Evolutionary conservation across 345 rosid species (phyloP), one percentile per base, ranked within the genome.

Genomic region (Streptanthus diversifolius): DNA sequence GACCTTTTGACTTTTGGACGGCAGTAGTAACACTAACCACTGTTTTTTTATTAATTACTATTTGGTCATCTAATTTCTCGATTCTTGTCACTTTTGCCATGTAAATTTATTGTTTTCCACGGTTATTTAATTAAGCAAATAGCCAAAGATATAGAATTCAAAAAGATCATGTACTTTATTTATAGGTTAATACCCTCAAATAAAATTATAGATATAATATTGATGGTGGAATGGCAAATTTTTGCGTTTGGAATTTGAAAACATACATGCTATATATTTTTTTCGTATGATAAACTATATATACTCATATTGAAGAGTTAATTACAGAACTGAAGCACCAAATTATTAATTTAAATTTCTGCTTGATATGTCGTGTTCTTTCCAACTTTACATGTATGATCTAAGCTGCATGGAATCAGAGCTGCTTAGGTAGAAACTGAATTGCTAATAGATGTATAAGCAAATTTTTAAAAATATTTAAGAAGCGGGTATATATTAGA

Each of bases 1-100:
- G 29, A 66, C 54, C 25, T 19, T 66, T 47, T 47, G 59, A 65
- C 33, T 65, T 47, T 49, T 49, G 56, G 56, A 51, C 56, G 56
- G 56, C 56, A 51, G 32, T 51, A 51, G 17, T 51, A 51, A 32
- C 56, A 49, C 9, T 24, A 5, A 51, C 17, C 56, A 49, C 15
- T 49, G 55, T 22, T 12, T 49, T n/a, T 24, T 12, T 9, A 51
- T 51, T 49, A 5, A 22, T 51, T 24, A 22, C 25, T 3, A 30
- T 12, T 22, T 1, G 0, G 0, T n/a, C n/a, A n/a, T n/a, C n/a
- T n/a, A n/a, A n/a, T n/a, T n/a, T n/a, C n/a, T n/a, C n/a, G n/a
- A n/a, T n/a, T n/a, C n/a, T n/a, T n/a, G 41, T 56, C 41, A 2
- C 15, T 33, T 17, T 56, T 55, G 37, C 39, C 60, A 55, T 15